Evolutionary conservation across 768 basidiomycete genomes (phyloP), one percentile per base, ranked within the genome.

Genomic region (Russula olivacea): DNA sequence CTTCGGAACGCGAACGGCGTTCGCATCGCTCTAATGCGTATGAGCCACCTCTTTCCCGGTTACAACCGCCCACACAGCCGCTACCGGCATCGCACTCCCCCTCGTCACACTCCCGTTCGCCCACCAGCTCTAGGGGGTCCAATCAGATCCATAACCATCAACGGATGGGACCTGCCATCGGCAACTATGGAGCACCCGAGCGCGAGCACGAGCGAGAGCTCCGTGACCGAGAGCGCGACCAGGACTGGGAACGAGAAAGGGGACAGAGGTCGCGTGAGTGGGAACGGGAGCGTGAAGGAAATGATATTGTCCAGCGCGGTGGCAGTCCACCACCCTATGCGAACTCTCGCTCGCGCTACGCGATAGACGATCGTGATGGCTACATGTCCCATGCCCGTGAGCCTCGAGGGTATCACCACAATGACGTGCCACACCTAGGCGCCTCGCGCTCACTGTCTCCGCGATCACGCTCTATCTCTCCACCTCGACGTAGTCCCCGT

Each of bases 131-230:
- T 34, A 60, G 47, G 66, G 66, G 55, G 8, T 56, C 58, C 65
- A 59, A 74, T 64, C 80, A 80, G 68, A 72, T 79, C 52, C 88
- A 88, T 71, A 78, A 78, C 63, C 87, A 88, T 73, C 87, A 87
- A 72, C 84, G 85, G 59, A 70, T 85, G 68, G 86, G 85, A 8
- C 85, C 86, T 45, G 85, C 79, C 67, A 77, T 86, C 52, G 81
- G 79, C 69, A 71, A 73, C 66, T 71, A 73, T 41, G 76, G 75
- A 70, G 75, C 72, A 55, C 75, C 81, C 61, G 81, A 81, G 21
- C 79, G 83, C 25, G 81, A 83, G 34, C 76, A 81, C 69, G 81
- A 81, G 61, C 76, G 78, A 32, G 76, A 77, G 30, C 71, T 38
- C 48, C 77, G 65, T 40, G 79, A 80, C 47, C 76, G 76, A 55